These are phyloP conservation scores for Liquidambar formosana DNA, from an alignment of 164 flowering plant species.

Conservation along the genomic window DNA sequence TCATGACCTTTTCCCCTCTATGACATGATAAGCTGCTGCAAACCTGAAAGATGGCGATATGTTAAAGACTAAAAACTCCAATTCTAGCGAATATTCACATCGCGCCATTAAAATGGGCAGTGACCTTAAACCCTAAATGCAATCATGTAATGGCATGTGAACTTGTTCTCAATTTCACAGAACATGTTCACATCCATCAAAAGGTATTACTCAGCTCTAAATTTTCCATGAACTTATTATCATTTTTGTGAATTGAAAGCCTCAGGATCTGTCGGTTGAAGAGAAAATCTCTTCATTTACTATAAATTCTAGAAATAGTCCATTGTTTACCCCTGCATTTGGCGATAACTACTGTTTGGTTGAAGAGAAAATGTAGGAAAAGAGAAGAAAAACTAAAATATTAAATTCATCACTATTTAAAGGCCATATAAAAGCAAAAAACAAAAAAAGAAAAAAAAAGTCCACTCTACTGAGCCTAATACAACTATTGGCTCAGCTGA, in stretches of 20 bases:
- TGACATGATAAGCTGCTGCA: neutral
- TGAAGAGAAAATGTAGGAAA: constrained; percentile 1
- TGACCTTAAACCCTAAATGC: neutral
- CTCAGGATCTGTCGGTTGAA: neutral
- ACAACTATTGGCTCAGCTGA: neutral
- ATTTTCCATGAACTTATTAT: neutral
- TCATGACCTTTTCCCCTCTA: neutral
- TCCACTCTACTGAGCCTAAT: neutral
- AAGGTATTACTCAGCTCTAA: too few species aligned
- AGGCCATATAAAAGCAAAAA: neutral
- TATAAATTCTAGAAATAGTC: neutral
- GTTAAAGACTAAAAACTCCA: neutral
- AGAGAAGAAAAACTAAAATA: neutral
- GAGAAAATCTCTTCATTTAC: neutral
- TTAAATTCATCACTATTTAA: neutral
- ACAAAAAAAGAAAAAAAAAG: neutral
- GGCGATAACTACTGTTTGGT: neutral
- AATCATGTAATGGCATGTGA: too few species aligned
- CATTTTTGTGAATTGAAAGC: neutral
- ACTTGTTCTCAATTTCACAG: too few species aligned
- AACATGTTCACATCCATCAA: too few species aligned
- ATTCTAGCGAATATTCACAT: neutral
- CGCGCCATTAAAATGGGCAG: too few species aligned
- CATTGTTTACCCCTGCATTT: neutral
- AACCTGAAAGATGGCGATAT: neutral